Evolutionary conservation across 2,329 filamentous ascomycete species (phyloP), one percentile per base, ranked within the genome.

Genomic region (Xylariales sp.): DNA sequence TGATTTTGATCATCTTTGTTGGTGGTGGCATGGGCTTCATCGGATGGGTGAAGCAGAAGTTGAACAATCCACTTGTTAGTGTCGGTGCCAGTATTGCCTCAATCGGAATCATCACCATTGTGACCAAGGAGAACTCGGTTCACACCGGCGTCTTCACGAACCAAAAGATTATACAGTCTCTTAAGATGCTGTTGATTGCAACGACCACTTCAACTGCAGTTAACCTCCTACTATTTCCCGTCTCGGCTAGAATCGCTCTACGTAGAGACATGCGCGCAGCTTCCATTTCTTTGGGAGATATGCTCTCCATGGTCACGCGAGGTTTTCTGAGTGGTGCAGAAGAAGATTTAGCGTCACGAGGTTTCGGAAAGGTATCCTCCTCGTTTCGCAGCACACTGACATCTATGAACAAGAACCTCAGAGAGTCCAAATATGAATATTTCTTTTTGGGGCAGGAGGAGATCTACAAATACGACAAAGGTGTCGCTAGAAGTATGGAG

Each of bases 121-220:
- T 96, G 44, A 95, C 91, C 10, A 95, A 94, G 62, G 91, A 96
- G 61, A 89, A 88, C 35, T 81, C 88, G 3, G 82, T 96, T 1
- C 87, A 95, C 52, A 81, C 76, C 23, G 88, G 86, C 5, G 82
- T 83, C 37, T 88, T 95, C 53, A 89, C 85, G 0, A 80, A 85
- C 50, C 79, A 79, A 41, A 94, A 94, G 61, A 84, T 95, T 36
- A 68, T 81, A 0, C 87, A 94, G 59, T 82, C 91, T 18, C 66
- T 93, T 51, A 88, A 89, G 58, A 90, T 94, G 75, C 72, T 94
- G 31, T 60, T 85, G n/a, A 79, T 91, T 66, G 88, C 85, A 20
- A 83, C 91, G 21, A 61, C 74, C 14, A 79, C 78, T 40, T 83
- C 85, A 2, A 80, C 83, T n/a, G 59, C 77, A 2, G 84, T 88